These are phyloP conservation scores for Monosporascus sp. DNA, from an alignment of 2,329 filamentous ascomycete genomes.

Conservation along the genomic window DNA sequence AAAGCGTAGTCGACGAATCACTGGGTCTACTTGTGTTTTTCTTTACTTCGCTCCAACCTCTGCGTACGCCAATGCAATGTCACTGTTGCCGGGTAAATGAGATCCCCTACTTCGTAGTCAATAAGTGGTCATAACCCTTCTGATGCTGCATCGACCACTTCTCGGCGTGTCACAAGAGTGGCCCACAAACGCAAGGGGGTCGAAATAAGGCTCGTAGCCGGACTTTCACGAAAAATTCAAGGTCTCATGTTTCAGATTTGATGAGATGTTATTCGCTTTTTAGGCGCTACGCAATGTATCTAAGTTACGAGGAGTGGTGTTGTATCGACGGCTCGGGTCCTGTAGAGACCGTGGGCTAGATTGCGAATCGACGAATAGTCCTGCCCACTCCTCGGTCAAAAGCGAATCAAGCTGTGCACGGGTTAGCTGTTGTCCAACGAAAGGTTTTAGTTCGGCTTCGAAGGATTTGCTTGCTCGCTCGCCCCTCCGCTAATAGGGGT, in stretches of 20 bases:
- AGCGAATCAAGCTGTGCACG: too few species aligned
- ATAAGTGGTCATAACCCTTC: background rate
- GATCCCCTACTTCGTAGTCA: too few species aligned
- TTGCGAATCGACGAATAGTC: background rate
- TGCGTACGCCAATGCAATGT: background rate
- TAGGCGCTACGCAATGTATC: too few species aligned
- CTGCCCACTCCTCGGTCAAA: background rate
- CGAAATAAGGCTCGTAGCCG: background rate
- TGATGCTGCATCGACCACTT: background rate
- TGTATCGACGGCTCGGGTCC: background rate
- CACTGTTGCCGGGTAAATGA: background rate
- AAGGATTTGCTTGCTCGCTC: too few species aligned
- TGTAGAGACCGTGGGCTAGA: background rate
- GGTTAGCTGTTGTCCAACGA: too few species aligned
- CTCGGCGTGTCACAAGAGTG: background rate
- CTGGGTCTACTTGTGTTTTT: background rate
- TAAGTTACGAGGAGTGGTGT: too few species aligned
- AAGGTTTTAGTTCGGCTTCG: too few species aligned
- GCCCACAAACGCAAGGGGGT: background rate
- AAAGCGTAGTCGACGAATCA: too few species aligned
- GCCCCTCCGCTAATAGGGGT: too few species aligned
- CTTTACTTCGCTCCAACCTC: background rate
- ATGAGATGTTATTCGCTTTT: background rate
- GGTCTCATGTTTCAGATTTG: background rate
- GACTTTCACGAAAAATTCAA: background rate